Percentiles rank a stretch among this genome's conserved stretches.
These are phyloP conservation scores for Orbilia blumenaviensis DNA, from an alignment of 2,329 filamentous ascomycete genomes.

Conservation along the genomic window DNA sequence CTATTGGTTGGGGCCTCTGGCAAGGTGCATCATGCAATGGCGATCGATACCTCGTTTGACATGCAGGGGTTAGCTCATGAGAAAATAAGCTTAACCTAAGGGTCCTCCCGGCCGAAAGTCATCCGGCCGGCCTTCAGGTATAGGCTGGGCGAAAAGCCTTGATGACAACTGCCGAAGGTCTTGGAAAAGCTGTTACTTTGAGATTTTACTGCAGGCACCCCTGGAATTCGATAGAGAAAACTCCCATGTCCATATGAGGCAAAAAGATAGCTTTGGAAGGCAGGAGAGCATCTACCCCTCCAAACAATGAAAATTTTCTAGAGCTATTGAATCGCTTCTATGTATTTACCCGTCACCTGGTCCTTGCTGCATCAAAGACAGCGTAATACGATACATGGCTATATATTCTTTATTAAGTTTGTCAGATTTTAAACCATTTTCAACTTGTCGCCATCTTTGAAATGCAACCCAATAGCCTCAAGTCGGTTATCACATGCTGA, in stretches of 20 bases:
- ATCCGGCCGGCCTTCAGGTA: too few species aligned
- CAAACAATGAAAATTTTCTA: background rate
- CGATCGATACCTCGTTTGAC: conserved; percentile 14
- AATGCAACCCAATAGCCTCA: conserved; percentile 10
- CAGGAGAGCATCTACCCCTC: background rate
- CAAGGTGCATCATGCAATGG: background rate
- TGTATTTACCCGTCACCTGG: background rate
- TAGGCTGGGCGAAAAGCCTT: background rate
- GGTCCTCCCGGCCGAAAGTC: background rate
- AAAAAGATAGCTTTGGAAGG: background rate
- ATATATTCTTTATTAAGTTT: conserved; percentile 5
- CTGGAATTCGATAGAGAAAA: background rate
- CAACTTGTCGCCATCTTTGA: background rate
- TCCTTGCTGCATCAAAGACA: background rate
- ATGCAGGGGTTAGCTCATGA: background rate
- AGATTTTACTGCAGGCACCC: background rate
- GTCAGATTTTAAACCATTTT: background rate
- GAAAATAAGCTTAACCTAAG: conserved; percentile 20
- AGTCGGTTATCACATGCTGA: background rate
- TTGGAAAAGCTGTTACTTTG: background rate
- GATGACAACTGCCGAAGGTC: conserved; percentile 30
- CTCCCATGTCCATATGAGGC: background rate
- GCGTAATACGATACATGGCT: background rate
- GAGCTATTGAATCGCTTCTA: background rate
- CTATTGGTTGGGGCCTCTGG: background rate